A percentile compares a stretch with the other conserved stretches of the same genome.
These are phyloP conservation scores for Exophiala sideris DNA, from an alignment of 2,329 filamentous ascomycete genomes.

Conservation along the genomic window DNA sequence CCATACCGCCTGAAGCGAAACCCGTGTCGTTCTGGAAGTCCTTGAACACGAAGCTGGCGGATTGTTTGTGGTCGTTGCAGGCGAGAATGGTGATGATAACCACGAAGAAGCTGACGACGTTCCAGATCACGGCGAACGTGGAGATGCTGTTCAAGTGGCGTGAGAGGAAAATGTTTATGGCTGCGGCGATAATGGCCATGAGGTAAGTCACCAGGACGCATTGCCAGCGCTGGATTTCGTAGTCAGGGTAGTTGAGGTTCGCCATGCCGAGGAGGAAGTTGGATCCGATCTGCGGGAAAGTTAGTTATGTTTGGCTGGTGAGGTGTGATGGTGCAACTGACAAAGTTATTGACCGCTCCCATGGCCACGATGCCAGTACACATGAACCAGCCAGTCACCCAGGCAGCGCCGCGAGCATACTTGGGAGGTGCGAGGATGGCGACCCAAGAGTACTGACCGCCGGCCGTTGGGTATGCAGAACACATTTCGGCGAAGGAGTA, in stretches of 20 bases:
- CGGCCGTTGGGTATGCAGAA: conserved; percentile 48
- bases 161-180: conserved; percentile 50
- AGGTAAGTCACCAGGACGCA: conserved; percentile 53
- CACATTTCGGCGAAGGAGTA: conserved; percentile 59
- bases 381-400: conserved; percentile 50
- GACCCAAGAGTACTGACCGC: conserved; percentile 41
- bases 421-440: conserved; percentile 53
- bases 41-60: conserved; percentile 56
- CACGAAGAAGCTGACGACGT: conserved; percentile 52
- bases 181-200: conserved; percentile 44
- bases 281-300: conserved; percentile 39
- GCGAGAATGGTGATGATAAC: conserved; percentile 53
- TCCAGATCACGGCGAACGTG: conserved; percentile 42
- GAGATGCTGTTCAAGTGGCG: conserved; percentile 52
- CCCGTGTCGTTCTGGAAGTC: conserved; percentile 49
- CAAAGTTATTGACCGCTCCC: conserved; percentile 28
- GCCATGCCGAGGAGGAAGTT: conserved; percentile 57
- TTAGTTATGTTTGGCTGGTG: conserved; percentile 49
- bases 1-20: conserved; percentile 48
- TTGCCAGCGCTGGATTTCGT: conserved; percentile 55
- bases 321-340: conserved; percentile 34
- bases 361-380: conserved; percentile 39
- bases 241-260: conserved; percentile 51
- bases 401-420: conserved; percentile 43
- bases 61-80: conserved; percentile 53